Evolutionary conservation across 352 stramenopile species (phyloP).

Genomic region (Halophytophthora batemanensis): DNA sequence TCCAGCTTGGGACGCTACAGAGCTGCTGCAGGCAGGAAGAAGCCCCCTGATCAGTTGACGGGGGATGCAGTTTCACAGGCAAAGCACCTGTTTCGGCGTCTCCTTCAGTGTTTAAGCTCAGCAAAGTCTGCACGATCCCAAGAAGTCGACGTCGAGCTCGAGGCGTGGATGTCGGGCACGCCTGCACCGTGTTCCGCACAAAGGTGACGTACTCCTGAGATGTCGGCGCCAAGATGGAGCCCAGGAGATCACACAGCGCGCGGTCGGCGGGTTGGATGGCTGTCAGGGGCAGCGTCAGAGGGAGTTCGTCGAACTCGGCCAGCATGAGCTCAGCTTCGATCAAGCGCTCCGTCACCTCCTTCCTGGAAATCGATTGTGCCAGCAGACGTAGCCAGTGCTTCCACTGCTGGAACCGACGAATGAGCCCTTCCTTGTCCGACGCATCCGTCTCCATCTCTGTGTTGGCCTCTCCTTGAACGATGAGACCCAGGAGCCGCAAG

Average conservation of each 20-base stretch:
- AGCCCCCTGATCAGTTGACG: constrained; percentile 1
- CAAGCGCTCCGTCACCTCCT: constrained; percentile 47
- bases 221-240: constrained; percentile 32
- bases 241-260: constrained; percentile 41
- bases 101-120: constrained; percentile 24
- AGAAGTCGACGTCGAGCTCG: constrained; percentile 33
- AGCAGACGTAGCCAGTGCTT: constrained; percentile 50
- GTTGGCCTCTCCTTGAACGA: constrained; percentile 12
- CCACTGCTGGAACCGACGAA: constrained; percentile 36
- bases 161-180: constrained; percentile 28
- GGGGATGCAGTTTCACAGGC: constrained; percentile 17
- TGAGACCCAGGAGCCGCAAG: constrained; percentile 32
- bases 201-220: constrained; percentile 54
- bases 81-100: constrained; percentile 8
- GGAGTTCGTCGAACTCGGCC: constrained; percentile 28
- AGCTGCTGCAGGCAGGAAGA: constrained; percentile 32
- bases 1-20: constrained; percentile 25
- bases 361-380: constrained; percentile 36
- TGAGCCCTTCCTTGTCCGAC: constrained; percentile 9
- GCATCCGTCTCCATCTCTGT: constrained; percentile 2
- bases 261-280: constrained; percentile 18
- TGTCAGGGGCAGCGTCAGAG: constrained; percentile 8
- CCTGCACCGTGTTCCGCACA: constrained; percentile 30
- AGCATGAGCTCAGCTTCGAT: constrained; percentile 57
- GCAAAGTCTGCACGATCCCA: constrained; percentile 34